Evolutionary conservation across 2,329 filamentous ascomycete species (phyloP).

Genomic region (Hypoxylon rubiginosum): DNA sequence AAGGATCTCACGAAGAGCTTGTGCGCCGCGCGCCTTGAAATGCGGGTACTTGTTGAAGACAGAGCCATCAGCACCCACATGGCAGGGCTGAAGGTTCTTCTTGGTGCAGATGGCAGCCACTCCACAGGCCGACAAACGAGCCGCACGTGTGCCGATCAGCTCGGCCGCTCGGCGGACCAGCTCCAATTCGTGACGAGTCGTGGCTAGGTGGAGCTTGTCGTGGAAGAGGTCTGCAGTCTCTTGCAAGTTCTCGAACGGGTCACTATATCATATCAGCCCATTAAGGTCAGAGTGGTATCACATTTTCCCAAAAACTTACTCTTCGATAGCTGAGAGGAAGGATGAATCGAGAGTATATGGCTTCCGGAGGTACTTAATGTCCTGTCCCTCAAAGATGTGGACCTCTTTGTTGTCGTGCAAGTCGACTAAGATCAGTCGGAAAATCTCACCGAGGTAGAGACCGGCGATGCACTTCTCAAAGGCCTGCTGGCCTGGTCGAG

Average conservation of each 20-base stretch:
- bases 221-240: constrained; percentile 89
- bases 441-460: constrained; percentile 93
- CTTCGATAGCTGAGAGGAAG: constrained; percentile 92
- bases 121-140: constrained; percentile 92
- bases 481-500: constrained; percentile 91
- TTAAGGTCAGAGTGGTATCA: constrained; percentile 5
- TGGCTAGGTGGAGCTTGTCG: constrained; percentile 77
- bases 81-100: constrained; percentile 88
- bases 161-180: constrained; percentile 90
- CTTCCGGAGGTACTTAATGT: constrained; percentile 83
- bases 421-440: constrained; percentile 88
- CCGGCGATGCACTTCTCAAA: constrained; percentile 99
- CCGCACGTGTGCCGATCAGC: constrained; percentile 93
- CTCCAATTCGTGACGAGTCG: constrained; percentile 85
- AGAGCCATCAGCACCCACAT: constrained; percentile 95
- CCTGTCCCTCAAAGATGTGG: constrained; percentile 86
- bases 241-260: constrained; percentile 94
- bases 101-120: constrained; percentile 97
- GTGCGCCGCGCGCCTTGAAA: constrained; percentile 93
- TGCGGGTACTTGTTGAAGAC: constrained; percentile 99
- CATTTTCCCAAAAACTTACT: constrained; percentile 64
- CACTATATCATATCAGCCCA: constrained; percentile 63
- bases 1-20: constrained; percentile 92
- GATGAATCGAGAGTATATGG: constrained; percentile 92
- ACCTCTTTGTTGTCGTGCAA: constrained; percentile 82